Conservation (phyloP, 805 yeast genomes). For the Wickerhamiella sergipiensis region DNA sequence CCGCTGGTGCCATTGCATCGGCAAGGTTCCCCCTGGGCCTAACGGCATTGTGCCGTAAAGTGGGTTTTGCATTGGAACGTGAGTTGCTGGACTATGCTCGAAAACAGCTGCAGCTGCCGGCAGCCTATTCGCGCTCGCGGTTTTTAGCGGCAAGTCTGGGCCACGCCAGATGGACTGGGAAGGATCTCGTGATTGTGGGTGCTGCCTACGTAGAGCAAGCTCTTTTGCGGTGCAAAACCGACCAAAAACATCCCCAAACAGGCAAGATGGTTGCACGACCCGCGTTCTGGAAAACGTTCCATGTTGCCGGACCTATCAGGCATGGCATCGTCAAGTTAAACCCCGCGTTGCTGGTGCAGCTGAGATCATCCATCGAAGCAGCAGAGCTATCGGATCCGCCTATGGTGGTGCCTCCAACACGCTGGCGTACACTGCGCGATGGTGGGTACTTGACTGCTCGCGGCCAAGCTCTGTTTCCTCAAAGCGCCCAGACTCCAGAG, state of each 20-base stretch:
- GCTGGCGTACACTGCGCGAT: slow-evolving; percentile 58
- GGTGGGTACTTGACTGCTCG: slow-evolving; percentile 49
- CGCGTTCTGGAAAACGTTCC: slow-evolving; percentile 56
- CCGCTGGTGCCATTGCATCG: slow-evolving; percentile 1
- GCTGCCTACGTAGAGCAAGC: slow-evolving; percentile 9
- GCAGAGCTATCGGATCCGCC: slow-evolving; percentile 65
- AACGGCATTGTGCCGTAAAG: slow-evolving; percentile 7
- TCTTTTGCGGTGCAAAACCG: slow-evolving; percentile 20
- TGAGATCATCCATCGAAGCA: slow-evolving; percentile 46
- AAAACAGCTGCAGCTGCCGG: background rate
- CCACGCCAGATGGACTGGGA: slow-evolving; percentile 26
- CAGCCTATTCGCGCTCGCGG: slow-evolving; percentile 4
- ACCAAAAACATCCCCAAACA: slow-evolving; percentile 29
- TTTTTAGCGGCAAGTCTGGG: slow-evolving; percentile 7
- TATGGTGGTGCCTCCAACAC: slow-evolving; percentile 66
- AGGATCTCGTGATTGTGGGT: slow-evolving; percentile 25
- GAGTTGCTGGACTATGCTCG: slow-evolving; percentile 5
- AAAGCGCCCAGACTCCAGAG: slow-evolving; percentile 28
- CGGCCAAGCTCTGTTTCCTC: background rate
- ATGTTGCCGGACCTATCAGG: slow-evolving; percentile 36
- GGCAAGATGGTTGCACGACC: slow-evolving; percentile 30
- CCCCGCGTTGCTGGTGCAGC: slow-evolving; percentile 57
- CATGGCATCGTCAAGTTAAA: slow-evolving; percentile 74
- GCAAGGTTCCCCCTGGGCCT: slow-evolving; percentile 8
- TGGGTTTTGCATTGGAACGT: slow-evolving; percentile 8